Evolutionary conservation across 257 asterid species (phyloP).

Genomic region (Solanum microdontum): DNA sequence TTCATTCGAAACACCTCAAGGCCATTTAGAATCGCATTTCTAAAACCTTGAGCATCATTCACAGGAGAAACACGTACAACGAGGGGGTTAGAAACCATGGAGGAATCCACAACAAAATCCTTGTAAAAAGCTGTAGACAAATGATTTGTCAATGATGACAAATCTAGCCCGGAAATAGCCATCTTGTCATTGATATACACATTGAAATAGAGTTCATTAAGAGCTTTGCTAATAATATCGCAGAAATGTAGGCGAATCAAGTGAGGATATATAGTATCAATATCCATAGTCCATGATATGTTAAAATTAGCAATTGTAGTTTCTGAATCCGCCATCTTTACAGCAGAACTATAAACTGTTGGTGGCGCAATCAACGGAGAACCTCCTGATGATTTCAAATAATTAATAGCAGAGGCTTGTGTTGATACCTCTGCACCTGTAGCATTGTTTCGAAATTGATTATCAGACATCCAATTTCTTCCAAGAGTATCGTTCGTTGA

Average conservation of each 20-base stretch:
- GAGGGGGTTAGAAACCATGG: conserved; percentile 43
- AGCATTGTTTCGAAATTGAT: neutral
- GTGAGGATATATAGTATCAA: conserved; percentile 2
- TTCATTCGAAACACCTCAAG: conserved; percentile 60
- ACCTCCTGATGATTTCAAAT: neutral
- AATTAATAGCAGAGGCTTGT: neutral
- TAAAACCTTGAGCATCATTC: conserved; percentile 34
- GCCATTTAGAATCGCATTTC: conserved; percentile 53
- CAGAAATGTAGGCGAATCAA: conserved; percentile 9
- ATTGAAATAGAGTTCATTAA: conserved; percentile 12
- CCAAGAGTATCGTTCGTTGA: conserved; percentile 44
- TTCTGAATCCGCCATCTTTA: conserved; percentile 4
- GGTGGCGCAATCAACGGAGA: conserved; percentile 7
- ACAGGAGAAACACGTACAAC: conserved; percentile 47
- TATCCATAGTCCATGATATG: conserved; percentile 5
- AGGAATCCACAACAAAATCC: conserved; percentile 45
- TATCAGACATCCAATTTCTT: conserved; percentile 26
- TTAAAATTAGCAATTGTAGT: conserved; percentile 3
- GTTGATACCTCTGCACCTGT: neutral
- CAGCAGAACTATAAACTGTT: neutral
- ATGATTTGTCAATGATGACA: conserved; percentile 33
- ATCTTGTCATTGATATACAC: conserved; percentile 10
- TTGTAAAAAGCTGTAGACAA: conserved; percentile 40
- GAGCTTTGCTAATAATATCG: conserved; percentile 12
- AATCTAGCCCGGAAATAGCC: conserved; percentile 29